These are phyloP conservation scores for Exsudoporus frostii DNA, from an alignment of 768 basidiomycete species.

Conservation along the genomic window DNA sequence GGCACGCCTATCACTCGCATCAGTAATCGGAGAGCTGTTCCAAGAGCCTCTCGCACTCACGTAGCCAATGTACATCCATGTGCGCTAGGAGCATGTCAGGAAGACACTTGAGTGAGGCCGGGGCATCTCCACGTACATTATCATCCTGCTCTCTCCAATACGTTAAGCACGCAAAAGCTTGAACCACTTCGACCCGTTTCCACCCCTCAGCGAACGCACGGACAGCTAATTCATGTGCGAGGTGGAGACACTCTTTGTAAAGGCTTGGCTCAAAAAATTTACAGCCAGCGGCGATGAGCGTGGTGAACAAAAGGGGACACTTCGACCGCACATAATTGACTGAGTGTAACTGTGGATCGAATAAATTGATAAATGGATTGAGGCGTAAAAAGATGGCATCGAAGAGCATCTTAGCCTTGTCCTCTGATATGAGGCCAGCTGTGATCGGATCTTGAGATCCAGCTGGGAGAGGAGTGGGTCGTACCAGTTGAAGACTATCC, in stretches of 20 bases:
- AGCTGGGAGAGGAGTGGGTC: slow-evolving; percentile 35
- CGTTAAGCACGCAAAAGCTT: slow-evolving; percentile 84
- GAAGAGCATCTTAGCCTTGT: slow-evolving; percentile 68
- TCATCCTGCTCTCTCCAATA: slow-evolving; percentile 92
- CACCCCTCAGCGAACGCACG: slow-evolving; percentile 75
- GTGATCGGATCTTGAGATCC: slow-evolving; percentile 66
- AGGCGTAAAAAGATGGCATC: slow-evolving; percentile 78
- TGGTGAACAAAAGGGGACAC: slow-evolving; percentile 82
- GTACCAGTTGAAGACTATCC: slow-evolving; percentile 34
- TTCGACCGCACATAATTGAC: slow-evolving; percentile 73
- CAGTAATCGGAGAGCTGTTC: slow-evolving; percentile 1
- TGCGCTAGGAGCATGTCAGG: slow-evolving; percentile 47
- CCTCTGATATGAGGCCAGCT: slow-evolving; percentile 66
- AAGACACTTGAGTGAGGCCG: not conserved
- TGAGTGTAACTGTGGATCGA: slow-evolving; percentile 85
- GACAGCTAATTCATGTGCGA: slow-evolving; percentile 72
- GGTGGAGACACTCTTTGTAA: slow-evolving; percentile 64
- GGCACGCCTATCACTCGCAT: slow-evolving; percentile 56
- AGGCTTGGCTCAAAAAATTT: slow-evolving; percentile 76
- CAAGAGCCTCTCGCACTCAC: slow-evolving; percentile 39
- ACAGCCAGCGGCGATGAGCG: slow-evolving; percentile 78
- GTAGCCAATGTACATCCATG: slow-evolving; percentile 87
- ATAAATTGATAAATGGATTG: slow-evolving; percentile 86
- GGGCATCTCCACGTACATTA: slow-evolving; percentile 45
- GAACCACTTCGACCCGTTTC: slow-evolving; percentile 83